Evolutionary conservation across 331 rosid species (phyloP).

Genomic region (Quercus phellos): DNA sequence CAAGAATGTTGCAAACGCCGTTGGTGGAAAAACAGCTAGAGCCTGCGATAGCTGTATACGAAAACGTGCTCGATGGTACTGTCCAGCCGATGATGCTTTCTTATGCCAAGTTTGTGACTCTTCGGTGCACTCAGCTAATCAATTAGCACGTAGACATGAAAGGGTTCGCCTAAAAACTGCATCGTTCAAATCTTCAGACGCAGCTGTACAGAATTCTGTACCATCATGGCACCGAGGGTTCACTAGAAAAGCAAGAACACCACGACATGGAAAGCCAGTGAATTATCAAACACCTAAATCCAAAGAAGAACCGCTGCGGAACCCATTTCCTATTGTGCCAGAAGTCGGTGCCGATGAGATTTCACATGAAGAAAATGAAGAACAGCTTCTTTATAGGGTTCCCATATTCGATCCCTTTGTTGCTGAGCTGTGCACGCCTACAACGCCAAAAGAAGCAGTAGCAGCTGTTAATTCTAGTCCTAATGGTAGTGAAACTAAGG

Average conservation of each 20-base stretch:
- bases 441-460: slow-evolving; percentile 17
- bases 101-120: slow-evolving; percentile 85
- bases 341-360: slow-evolving; percentile 58
- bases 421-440: slow-evolving; percentile 35
- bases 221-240: slow-evolving; percentile 72
- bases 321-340: slow-evolving; percentile 60
- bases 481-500: slow-evolving; percentile 14
- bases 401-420: slow-evolving; percentile 69
- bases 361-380: slow-evolving; percentile 60
- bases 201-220: not conserved
- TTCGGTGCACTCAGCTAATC: slow-evolving; percentile 78
- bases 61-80: slow-evolving; percentile 89
- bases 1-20: slow-evolving; percentile 45
- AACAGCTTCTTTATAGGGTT: slow-evolving; percentile 71
- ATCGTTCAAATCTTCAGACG: slow-evolving; percentile 22
- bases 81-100: slow-evolving; percentile 96
- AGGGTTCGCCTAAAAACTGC: slow-evolving; percentile 63
- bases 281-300: slow-evolving; percentile 2
- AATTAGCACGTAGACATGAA: slow-evolving; percentile 65
- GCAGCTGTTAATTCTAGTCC: not conserved
- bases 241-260: slow-evolving; percentile 71
- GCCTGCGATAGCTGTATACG: slow-evolving; percentile 85
- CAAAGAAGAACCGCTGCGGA: not conserved
- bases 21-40: slow-evolving; percentile 72
- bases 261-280: slow-evolving; percentile 45